Evolutionary conservation across 768 basidiomycete species (phyloP).

Genomic region (Auricularia heimuer): DNA sequence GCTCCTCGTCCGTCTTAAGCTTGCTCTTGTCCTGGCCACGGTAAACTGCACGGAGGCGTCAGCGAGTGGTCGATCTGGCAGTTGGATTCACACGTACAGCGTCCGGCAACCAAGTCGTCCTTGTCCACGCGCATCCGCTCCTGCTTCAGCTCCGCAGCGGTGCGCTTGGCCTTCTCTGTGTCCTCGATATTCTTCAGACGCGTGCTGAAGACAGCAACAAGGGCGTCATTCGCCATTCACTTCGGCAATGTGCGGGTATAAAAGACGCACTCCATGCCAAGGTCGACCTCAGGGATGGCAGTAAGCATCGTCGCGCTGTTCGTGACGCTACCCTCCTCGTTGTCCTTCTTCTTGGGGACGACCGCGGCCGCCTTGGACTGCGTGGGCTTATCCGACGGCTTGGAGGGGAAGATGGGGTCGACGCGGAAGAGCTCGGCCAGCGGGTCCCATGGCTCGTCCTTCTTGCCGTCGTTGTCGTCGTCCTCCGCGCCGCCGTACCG

Average conservation of each 20-base stretch:
- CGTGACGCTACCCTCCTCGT: slow-evolving; percentile 88
- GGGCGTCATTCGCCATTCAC: not conserved
- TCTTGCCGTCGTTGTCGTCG: too few species aligned
- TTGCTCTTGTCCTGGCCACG: slow-evolving; percentile 49
- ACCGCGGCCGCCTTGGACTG: too few species aligned
- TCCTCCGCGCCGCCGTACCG: too few species aligned
- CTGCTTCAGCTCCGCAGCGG: slow-evolving; percentile 48
- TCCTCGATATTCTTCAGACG: slow-evolving; percentile 94
- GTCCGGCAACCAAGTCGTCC: slow-evolving; percentile 76
- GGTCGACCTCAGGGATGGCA: slow-evolving; percentile 94
- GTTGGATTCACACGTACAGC: slow-evolving; percentile 51
- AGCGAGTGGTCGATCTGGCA: not conserved
- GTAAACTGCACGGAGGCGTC: slow-evolving; percentile 46
- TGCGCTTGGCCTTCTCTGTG: slow-evolving; percentile 91
- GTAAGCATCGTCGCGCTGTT: slow-evolving; percentile 93
- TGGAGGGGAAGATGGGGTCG: too few species aligned
- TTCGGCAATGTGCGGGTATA: not conserved
- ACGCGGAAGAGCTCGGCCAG: too few species aligned
- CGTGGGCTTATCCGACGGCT: too few species aligned
- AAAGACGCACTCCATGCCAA: slow-evolving; percentile 88
- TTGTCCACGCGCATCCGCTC: slow-evolving; percentile 33
- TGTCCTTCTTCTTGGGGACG: slow-evolving; percentile 21
- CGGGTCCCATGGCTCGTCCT: too few species aligned
- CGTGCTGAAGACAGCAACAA: slow-evolving; percentile 35
- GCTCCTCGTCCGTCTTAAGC: slow-evolving; percentile 25